Percentiles rank a stretch among this genome's conserved stretches.
These are phyloP conservation scores for Prunus padus DNA, from an alignment of 306 rosid genomes.

Conservation along the genomic window DNA sequence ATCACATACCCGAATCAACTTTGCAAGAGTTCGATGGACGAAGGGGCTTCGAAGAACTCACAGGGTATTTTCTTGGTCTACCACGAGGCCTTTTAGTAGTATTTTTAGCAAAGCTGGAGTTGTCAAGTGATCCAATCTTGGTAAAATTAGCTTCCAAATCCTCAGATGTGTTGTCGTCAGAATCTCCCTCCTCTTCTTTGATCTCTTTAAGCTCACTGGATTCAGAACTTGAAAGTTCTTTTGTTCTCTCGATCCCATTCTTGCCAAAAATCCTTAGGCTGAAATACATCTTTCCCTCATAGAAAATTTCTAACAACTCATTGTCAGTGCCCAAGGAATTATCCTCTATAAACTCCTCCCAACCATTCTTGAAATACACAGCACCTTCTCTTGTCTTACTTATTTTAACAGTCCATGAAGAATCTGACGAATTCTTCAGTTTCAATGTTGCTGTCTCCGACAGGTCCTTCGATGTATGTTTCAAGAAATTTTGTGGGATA, in stretches of 20 bases:
- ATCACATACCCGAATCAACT: constrained; percentile 2
- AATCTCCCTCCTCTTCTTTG: no score
- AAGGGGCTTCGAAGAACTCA: no score
- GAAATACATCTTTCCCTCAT: constrained; percentile 12
- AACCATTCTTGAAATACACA: constrained; percentile 18
- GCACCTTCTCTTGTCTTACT: background rate
- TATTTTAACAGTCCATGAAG: constrained; percentile 5
- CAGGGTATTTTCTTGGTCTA: constrained; percentile 20
- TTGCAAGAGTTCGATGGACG: background rate
- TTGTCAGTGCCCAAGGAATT: constrained; percentile 8
- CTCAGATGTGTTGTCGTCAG: no score
- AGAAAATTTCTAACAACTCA: constrained; percentile 7
- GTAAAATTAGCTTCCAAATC: background rate
- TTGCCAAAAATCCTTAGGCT: background rate
- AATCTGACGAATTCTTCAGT: background rate
- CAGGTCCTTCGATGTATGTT: background rate
- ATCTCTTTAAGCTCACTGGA: no score
- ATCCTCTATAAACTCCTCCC: constrained; percentile 15
- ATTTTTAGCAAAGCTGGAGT: background rate
- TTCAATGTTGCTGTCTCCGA: constrained; percentile 3
- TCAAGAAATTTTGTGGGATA: constrained; percentile 13
- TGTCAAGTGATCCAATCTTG: background rate
- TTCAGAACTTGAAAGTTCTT: no score
- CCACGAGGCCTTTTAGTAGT: background rate
- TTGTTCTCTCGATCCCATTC: background rate